These are phyloP conservation scores for Trifolium pratense DNA, from an alignment of 306 rosid genomes.

Conservation along the genomic window DNA sequence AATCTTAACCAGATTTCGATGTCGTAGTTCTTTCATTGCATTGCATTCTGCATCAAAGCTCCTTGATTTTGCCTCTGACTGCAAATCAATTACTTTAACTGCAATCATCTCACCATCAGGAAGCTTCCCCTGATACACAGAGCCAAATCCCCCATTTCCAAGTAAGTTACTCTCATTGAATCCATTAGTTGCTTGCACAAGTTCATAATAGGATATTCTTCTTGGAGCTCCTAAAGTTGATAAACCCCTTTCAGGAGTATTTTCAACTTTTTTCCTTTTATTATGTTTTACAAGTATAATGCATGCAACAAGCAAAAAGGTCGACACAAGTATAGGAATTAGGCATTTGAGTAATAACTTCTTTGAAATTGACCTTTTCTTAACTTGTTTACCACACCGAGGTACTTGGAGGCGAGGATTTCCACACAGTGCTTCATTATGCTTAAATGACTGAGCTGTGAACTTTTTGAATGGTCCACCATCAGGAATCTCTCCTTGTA, in stretches of 20 bases:
- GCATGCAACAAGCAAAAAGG: neutral
- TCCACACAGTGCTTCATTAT: too few species aligned
- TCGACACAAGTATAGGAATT: too few species aligned
- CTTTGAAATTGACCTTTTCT: too few species aligned
- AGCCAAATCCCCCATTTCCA: constrained; percentile 37
- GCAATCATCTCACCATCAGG: constrained; percentile 29
- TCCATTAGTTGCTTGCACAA: neutral
- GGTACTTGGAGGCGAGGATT: too few species aligned
- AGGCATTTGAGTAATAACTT: too few species aligned
- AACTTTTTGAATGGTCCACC: too few species aligned
- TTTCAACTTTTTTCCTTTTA: neutral
- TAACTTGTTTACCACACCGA: too few species aligned
- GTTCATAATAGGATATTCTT: constrained; percentile 35
- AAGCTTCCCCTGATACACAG: constrained; percentile 30
- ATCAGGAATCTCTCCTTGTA: too few species aligned
- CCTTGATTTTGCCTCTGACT: neutral
- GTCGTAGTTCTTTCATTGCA: constrained; percentile 38
- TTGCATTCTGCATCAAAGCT: constrained; percentile 24
- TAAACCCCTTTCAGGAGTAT: neutral
- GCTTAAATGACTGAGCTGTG: too few species aligned
- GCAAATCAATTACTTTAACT: constrained; percentile 33
- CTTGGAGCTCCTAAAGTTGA: neutral
- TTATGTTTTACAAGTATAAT: neutral
- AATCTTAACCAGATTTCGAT: constrained; percentile 35
- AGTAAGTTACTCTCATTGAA: constrained; percentile 30